Evolutionary conservation across 441 rosid species (phyloP).

Genomic region (Mallotus japonicus): DNA sequence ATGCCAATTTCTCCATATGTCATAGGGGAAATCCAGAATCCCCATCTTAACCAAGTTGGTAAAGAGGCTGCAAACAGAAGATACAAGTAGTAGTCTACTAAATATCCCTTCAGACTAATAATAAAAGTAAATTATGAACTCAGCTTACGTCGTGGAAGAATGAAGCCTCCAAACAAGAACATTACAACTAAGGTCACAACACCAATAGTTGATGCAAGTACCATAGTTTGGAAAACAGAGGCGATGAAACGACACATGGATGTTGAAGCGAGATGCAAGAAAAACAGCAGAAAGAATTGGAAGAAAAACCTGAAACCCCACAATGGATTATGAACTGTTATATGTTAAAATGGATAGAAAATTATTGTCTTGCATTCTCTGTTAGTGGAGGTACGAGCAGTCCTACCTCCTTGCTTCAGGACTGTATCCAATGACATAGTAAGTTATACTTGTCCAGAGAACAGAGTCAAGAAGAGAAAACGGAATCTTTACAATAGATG

Average conservation of each 20-base stretch:
- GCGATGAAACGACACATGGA: conserved; percentile 59
- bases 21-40: conserved; percentile 39
- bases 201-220: conserved; percentile 39
- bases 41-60: conserved; percentile 44
- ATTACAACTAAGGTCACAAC: conserved; percentile 27
- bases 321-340: neutral
- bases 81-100: neutral
- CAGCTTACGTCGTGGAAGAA: conserved; percentile 43
- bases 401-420: conserved; percentile 52
- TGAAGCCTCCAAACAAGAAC: conserved; percentile 52
- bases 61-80: conserved; percentile 36
- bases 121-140: no score
- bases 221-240: conserved; percentile 40
- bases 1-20: conserved; percentile 36
- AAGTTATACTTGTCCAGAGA: conserved; percentile 63
- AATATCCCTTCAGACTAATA: no score
- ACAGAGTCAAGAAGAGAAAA: conserved; percentile 50
- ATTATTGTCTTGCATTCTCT: neutral
- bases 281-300: conserved; percentile 53
- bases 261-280: conserved; percentile 48
- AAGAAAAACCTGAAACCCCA: conserved; percentile 36
- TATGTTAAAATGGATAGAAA: neutral
- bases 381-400: neutral
- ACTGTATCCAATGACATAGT: conserved; percentile 66
- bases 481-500: conserved; percentile 55